These are phyloP conservation scores for Claviceps maximensis DNA, from an alignment of 2,329 filamentous ascomycete genomes.

Conservation along the genomic window DNA sequence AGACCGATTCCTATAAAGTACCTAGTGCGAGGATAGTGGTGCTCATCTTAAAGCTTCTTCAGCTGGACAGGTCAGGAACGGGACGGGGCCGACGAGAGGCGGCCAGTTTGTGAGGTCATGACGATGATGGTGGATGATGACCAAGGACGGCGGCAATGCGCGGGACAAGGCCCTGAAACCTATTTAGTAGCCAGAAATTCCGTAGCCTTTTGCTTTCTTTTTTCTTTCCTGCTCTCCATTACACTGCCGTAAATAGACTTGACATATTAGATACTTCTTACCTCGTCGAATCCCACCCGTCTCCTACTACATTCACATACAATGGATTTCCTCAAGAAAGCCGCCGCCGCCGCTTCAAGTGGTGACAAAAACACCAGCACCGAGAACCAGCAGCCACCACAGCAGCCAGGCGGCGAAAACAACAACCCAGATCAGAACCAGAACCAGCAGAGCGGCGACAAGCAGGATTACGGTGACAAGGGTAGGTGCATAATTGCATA, in stretches of 20 bases:
- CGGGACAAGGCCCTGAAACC: not conserved
- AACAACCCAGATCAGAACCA: conserved; percentile 1
- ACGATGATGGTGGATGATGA: not conserved
- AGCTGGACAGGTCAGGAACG: not conserved
- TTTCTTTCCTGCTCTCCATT: not conserved
- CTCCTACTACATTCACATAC: not conserved
- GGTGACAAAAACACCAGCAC: not conserved
- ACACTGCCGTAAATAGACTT: not conserved
- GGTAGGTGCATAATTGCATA: conserved; percentile 12
- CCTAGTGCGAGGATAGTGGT: not conserved
- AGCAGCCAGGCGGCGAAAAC: conserved; percentile 8
- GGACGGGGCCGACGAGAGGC: not conserved
- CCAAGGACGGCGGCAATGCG: not conserved
- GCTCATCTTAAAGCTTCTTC: not conserved
- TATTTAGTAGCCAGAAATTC: not conserved
- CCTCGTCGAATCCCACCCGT: not conserved
- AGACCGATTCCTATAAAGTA: not conserved
- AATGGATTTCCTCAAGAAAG: conserved; percentile 28
- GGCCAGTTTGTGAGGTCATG: not conserved
- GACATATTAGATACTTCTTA: not conserved
- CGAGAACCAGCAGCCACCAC: conserved; percentile 2
- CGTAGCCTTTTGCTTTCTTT: not conserved
- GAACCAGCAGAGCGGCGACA: conserved; percentile 6
- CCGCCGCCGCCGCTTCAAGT: conserved; percentile 10
- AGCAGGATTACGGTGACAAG: conserved; percentile 25